These are phyloP conservation scores for Canna indica DNA, from an alignment of 176 grass and related monocot genomes.

Conservation along the genomic window DNA sequence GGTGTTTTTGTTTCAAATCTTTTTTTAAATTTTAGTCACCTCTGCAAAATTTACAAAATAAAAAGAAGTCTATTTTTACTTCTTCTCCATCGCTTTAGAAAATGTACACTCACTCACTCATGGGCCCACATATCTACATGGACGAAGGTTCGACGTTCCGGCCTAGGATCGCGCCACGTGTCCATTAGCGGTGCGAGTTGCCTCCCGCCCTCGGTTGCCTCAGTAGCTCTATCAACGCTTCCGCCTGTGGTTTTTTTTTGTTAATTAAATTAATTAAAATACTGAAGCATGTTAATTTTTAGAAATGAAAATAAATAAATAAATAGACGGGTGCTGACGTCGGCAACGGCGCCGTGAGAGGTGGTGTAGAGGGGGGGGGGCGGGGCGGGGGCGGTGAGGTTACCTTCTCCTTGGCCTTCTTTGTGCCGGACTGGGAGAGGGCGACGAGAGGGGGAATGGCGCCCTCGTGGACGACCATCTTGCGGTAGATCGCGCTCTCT, in stretches of 20 bases:
- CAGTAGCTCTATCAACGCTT: slow-evolving; percentile 7
- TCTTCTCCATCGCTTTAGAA: background rate
- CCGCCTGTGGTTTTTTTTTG: background rate
- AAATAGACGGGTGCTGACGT: background rate
- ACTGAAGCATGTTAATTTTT: background rate
- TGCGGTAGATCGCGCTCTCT: background rate
- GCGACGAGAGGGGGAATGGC: slow-evolving; percentile 8
- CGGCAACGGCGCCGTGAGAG: background rate
- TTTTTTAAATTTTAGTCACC: background rate
- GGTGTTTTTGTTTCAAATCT: background rate
- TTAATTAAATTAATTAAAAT: background rate
- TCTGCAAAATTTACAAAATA: background rate
- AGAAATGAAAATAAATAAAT: background rate
- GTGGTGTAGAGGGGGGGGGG: background rate
- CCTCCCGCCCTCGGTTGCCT: background rate
- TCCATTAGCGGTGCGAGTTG: background rate
- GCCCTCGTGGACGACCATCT: slow-evolving; percentile 6
- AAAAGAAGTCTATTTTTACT: background rate
- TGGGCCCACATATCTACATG: background rate
- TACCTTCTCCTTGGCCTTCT: slow-evolving; percentile 9
- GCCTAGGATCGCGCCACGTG: background rate
- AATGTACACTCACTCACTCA: background rate
- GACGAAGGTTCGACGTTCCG: background rate
- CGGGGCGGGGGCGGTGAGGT: background rate
- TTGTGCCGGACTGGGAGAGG: background rate